These are phyloP conservation scores for Exophiala spinifera DNA, from an alignment of 2,329 filamentous ascomycete species.

Conservation along the genomic window DNA sequence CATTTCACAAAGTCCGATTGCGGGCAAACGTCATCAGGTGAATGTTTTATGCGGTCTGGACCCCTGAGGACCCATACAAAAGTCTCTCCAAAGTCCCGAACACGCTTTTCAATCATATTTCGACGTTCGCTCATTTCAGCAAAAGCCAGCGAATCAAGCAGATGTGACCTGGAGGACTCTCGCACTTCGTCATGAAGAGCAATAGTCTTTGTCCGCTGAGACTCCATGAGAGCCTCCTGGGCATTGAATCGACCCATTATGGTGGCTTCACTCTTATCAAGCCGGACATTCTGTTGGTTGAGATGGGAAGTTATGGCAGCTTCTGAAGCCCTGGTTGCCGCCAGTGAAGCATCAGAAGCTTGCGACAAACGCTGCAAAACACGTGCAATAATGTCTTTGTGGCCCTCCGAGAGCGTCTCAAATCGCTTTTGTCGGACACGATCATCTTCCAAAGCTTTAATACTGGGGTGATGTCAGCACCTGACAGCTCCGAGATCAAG, in stretches of 20 bases:
- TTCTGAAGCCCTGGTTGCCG: constrained; percentile 2
- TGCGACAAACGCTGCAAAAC: background rate
- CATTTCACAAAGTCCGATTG: too few species aligned
- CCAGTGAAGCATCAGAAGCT: background rate
- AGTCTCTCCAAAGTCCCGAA: constrained; percentile 9
- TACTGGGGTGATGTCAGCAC: background rate
- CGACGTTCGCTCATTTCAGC: constrained; percentile 15
- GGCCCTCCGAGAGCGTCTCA: constrained; percentile 1
- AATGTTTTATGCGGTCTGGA: background rate
- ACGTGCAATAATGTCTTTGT: constrained; percentile 1
- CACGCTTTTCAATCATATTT: constrained; percentile 13
- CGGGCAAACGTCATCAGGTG: too few species aligned
- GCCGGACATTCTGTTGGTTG: background rate
- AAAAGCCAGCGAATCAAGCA: constrained; percentile 12
- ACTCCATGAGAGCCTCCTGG: background rate
- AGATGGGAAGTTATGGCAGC: background rate
- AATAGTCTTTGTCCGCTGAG: background rate
- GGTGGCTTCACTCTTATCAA: background rate
- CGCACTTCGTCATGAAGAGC: background rate
- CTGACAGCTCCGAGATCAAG: too few species aligned
- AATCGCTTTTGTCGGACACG: background rate
- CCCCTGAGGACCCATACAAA: constrained; percentile 11
- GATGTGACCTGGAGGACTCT: background rate
- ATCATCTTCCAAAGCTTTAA: constrained; percentile 1
- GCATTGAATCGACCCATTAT: too few species aligned